Percentiles rank a stretch among this genome's conserved stretches.
phyloP scores from a whole-genome alignment of 768 basidiomycete species.

The Suillus weaverae region DNA sequence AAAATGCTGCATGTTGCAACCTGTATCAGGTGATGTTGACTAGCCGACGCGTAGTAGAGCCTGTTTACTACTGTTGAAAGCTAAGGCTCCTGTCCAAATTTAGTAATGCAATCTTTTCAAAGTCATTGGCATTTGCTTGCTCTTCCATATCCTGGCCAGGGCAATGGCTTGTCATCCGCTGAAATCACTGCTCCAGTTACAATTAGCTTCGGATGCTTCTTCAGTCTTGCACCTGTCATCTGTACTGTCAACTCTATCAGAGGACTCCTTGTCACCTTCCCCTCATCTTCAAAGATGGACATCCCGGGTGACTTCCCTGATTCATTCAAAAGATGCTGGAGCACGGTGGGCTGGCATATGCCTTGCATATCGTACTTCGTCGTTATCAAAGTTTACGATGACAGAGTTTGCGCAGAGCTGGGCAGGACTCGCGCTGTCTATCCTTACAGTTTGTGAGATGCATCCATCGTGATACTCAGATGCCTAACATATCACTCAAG shows the following conservation, averaged over 20 bases:
- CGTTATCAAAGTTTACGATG: constrained; percentile 58
- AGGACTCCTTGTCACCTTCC: constrained; percentile 57
- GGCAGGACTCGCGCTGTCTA: constrained; percentile 62
- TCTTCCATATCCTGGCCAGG: neutral
- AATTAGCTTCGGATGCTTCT: constrained; percentile 68
- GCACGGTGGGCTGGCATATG: constrained; percentile 81
- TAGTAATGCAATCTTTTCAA: neutral
- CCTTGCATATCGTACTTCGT: constrained; percentile 65
- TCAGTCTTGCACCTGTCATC: constrained; percentile 60
- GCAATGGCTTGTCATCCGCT: constrained; percentile 55
- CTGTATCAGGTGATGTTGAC: constrained; percentile 2
- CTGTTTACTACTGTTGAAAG: constrained; percentile 37
- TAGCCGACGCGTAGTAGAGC: constrained; percentile 4
- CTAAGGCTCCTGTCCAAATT: constrained; percentile 14
- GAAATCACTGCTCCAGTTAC: constrained; percentile 65
- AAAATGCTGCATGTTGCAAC: constrained; percentile 23
- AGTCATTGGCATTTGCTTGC: neutral
- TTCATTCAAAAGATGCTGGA: constrained; percentile 76
- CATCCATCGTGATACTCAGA: constrained; percentile 27
- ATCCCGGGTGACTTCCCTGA: constrained; percentile 67
- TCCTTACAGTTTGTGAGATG: constrained; percentile 62
- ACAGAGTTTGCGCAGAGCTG: constrained; percentile 73
- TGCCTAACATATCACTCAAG: constrained; percentile 39
- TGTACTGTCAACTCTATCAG: constrained; percentile 54
- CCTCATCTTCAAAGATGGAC: constrained; percentile 74